A percentile compares a stretch with the other conserved stretches of the same genome.
phyloP scores from a whole-genome alignment of 164 flowering plant genomes.

The Sextonia rubra region DNA sequence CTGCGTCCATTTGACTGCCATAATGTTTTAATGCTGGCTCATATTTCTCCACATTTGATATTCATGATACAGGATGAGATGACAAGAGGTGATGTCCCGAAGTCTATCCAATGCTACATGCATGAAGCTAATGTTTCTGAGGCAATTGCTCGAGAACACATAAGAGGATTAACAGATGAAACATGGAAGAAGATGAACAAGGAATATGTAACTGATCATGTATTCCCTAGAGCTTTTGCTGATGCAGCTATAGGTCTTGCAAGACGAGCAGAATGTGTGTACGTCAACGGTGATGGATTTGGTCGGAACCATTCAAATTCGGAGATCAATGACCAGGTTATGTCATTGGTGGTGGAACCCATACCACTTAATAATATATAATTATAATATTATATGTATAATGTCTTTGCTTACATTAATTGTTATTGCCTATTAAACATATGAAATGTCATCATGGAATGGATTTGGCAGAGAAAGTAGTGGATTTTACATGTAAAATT shows the following conservation, averaged over 20 bases:
- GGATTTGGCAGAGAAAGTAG: too few species aligned
- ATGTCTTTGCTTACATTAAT: too few species aligned
- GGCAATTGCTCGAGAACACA: background rate
- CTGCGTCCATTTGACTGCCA: too few species aligned
- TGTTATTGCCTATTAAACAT: too few species aligned
- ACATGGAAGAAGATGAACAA: constrained; percentile 1
- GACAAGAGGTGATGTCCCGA: background rate
- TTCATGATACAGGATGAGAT: background rate
- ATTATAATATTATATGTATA: too few species aligned
- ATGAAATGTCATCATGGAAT: too few species aligned
- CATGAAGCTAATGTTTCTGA: background rate
- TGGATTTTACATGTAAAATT: too few species aligned
- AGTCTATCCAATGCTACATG: background rate
- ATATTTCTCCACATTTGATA: too few species aligned
- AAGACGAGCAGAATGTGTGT: background rate
- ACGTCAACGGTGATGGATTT: background rate
- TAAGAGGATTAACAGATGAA: background rate
- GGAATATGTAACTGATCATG: background rate
- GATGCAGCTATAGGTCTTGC: background rate
- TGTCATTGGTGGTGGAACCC: background rate
- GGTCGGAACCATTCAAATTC: background rate
- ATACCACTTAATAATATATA: too few species aligned
- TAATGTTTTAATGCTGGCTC: too few species aligned
- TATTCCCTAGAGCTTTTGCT: background rate
- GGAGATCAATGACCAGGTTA: background rate